These are phyloP conservation scores for Auxenochlorella protothecoides DNA, from an alignment of 139 green algal species.

Conservation along the genomic window DNA sequence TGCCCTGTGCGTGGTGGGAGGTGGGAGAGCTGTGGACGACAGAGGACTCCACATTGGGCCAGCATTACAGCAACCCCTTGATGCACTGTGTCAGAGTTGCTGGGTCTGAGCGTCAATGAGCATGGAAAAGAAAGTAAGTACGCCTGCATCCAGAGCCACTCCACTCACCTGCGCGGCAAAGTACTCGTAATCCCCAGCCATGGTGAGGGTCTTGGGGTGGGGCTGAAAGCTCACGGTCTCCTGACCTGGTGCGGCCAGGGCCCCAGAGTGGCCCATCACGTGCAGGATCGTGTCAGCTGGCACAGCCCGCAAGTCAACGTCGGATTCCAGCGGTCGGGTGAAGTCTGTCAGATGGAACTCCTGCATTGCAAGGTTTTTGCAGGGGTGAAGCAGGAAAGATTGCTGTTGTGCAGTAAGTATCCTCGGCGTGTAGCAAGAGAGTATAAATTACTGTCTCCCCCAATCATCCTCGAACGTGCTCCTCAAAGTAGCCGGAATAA, in stretches of 20 bases:
- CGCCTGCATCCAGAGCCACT: not conserved
- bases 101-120: not conserved
- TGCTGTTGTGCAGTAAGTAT: too few relatives aligned
- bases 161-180: slow-evolving; percentile 47
- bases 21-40: not conserved
- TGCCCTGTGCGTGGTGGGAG: slow-evolving; percentile 20
- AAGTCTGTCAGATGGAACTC: too few relatives aligned
- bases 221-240: slow-evolving; percentile 65
- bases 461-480: too few relatives aligned
- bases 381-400: too few relatives aligned
- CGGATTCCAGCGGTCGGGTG: too few relatives aligned
- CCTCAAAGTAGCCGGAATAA: too few relatives aligned
- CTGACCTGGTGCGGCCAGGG: slow-evolving; percentile 10
- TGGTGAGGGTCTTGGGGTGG: slow-evolving; percentile 73
- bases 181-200: slow-evolving; percentile 75
- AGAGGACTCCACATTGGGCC: not conserved
- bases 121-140: not conserved
- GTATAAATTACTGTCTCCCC: too few relatives aligned
- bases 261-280: not conserved
- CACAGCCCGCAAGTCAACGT: too few relatives aligned
- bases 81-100: not conserved
- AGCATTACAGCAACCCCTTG: not conserved
- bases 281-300: too few relatives aligned
- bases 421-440: too few relatives aligned
- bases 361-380: too few relatives aligned